A percentile compares a stretch with the other conserved stretches of the same genome.
Evolutionary conservation across 2,329 filamentous ascomycete species (phyloP).

Genomic region (Botrytis hyacinthi): DNA sequence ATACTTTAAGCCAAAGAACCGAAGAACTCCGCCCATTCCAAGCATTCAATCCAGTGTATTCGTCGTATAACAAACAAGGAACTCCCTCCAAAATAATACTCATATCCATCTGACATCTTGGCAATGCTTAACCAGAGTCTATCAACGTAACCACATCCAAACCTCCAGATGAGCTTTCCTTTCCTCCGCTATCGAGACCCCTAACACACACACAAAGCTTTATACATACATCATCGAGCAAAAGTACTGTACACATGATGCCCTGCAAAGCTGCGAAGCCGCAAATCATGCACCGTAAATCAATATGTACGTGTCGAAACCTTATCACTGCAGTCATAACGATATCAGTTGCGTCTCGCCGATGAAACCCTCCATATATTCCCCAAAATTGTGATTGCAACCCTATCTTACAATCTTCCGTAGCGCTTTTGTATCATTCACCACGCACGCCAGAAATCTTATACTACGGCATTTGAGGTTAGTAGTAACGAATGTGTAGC

Average conservation of each 20-base stretch:
- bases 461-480: neutral
- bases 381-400: conserved; percentile 1
- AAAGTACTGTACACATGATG: neutral
- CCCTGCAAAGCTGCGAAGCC: neutral
- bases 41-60: no score
- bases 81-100: neutral
- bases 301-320: neutral
- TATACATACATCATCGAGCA: neutral
- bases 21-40: neutral
- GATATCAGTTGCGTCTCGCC: neutral
- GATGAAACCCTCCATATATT: neutral
- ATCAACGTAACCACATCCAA: neutral
- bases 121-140: neutral
- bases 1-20: neutral
- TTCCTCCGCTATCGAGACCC: neutral
- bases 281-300: neutral
- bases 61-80: neutral
- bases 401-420: neutral
- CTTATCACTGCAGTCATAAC: neutral
- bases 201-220: neutral
- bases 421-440: neutral
- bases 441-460: neutral
- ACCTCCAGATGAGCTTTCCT: neutral
- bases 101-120: neutral
- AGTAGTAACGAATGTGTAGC: neutral